Base-by-base conservation (phyloP, 352 stramenopile genomes). In the Blastocystis hominis region DNA sequence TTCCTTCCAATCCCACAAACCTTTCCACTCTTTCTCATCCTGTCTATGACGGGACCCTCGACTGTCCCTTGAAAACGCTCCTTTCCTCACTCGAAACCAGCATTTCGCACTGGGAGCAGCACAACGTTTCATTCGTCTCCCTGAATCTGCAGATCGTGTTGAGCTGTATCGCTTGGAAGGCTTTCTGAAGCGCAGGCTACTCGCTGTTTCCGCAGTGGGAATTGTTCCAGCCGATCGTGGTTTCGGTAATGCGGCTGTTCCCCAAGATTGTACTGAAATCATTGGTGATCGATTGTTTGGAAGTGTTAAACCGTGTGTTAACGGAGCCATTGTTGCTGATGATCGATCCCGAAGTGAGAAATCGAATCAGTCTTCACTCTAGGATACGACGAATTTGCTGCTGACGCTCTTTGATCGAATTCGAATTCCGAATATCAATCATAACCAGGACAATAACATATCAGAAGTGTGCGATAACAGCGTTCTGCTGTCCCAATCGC, bases 161-260 rank as follows among this genome's bases (percentile, higher is more conserved):
- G 17, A 84, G 44, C 10, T 59, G 72, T 84, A 15, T 7, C 2
- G 36, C 3, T 44, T 30, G 0, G 20, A 3, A 46, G 5, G 17
- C 36, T 20, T 17, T 9, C 10, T 68, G 0, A 66, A 15, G 34
- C 24, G 5, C 68, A 84, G 72, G 20, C 2, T 84, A 66, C 20
- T 42, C 72, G 1, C 30, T 84, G n/a, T 84, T 69, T 46, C 72
- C 53, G n/a, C 72, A 84, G 50, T 66, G 47, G 47, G 47, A 84
- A 44, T 30, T 84, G 0, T 84, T 54, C 56, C 36, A 46, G 0
- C 9, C 46, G 3, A 15, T 64, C 4, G 36, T 46, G 3, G 7
- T 66, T 10, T 17, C 6, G 34, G 44, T 64, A 34, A 68, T 68
- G 15, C 30, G 20, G 17, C 3, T 84, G 10, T 84, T 84, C 24